A percentile compares a stretch with the other conserved stretches of the same genome.
These are phyloP conservation scores for Podospora fimiseda DNA, from an alignment of 495 filamentous ascomycete species.

Conservation along the genomic window DNA sequence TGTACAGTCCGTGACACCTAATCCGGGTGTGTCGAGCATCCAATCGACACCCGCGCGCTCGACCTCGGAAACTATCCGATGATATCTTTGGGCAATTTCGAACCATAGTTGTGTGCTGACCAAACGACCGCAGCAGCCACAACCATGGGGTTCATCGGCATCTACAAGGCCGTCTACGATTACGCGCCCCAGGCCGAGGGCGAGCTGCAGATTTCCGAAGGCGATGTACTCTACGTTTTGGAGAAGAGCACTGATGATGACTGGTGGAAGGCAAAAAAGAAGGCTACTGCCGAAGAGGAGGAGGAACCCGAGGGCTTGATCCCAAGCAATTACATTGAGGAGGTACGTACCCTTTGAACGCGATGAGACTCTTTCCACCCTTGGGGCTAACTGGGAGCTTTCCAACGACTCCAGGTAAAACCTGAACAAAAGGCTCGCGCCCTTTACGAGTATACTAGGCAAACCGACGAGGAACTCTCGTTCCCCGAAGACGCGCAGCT, in stretches of 20 bases:
- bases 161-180: slow-evolving; percentile 90
- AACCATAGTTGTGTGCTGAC: not conserved
- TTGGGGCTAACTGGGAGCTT: not conserved
- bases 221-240: slow-evolving; percentile 85
- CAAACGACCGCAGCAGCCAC: slow-evolving; percentile 7
- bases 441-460: slow-evolving; percentile 90
- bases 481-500: slow-evolving; percentile 85
- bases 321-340: slow-evolving; percentile 91
- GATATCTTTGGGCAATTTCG: not conserved
- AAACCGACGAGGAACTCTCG: slow-evolving; percentile 96
- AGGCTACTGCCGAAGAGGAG: slow-evolving; percentile 80
- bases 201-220: slow-evolving; percentile 82
- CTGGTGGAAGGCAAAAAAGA: slow-evolving; percentile 99
- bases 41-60: not conserved
- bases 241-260: slow-evolving; percentile 87
- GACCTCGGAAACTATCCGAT: no score
- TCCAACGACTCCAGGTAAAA: slow-evolving; percentile 48
- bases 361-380: not conserved
- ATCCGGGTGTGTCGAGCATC: not conserved
- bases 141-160: slow-evolving; percentile 69
- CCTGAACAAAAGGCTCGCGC: slow-evolving; percentile 71
- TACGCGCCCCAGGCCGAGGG: slow-evolving; percentile 83
- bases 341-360: slow-evolving; percentile 55
- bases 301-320: slow-evolving; percentile 92
- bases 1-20: no score